Evolutionary conservation across 805 yeast species (phyloP), one percentile per base, ranked within the genome.

Genomic region (Saturnispora saitoi): DNA sequence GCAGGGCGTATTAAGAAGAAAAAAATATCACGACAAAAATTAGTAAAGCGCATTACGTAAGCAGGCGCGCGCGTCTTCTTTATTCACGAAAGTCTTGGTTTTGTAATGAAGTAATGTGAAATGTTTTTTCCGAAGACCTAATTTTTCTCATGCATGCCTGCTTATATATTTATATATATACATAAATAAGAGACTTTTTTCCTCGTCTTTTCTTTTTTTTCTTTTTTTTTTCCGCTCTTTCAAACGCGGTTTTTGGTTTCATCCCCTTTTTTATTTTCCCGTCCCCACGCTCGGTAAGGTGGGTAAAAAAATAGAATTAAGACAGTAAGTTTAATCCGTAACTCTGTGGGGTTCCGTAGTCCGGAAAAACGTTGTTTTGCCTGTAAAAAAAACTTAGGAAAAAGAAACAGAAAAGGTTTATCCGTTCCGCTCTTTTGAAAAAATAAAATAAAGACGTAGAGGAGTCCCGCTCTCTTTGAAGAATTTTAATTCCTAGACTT

Each of bases 291-390:
- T 11, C 11, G 7, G 29, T 8, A 22, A 32, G 31, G 32, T 14
- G 19, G 14, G n/a, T 22, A 20, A 29, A n/a, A 11, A 29, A 22
- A 10, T 22, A 26, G 14, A n/a, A 14, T 4, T 17, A 29, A 26
- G 14, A 39, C 47, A 8, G 38, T n/a, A 42, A 17, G 8, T 6
- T 34, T 34, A 20, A 8, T 34, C 38, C 38, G 38, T 34, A 34
- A 34, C 38, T 17, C 38, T 34, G 38, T 34, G 38, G 38, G 38
- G 38, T 34, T 34, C 38, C 38, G 38, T 34, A 17, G 38, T 34
- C 38, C 38, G 38, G 38, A 34, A 17, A 17, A 34, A 17, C 36
- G n/a, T n/a, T 34, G 22, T 17, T 1, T 11, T 22, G 1, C 22
- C 8, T 19, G 4, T 8, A n/a, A 7, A 34, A 20, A 34, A 15